Percentiles rank a stretch among this genome's conserved stretches.
These are phyloP conservation scores for Phytophthora hibernalis DNA, from an alignment of 352 stramenopile genomes.

Conservation along the genomic window DNA sequence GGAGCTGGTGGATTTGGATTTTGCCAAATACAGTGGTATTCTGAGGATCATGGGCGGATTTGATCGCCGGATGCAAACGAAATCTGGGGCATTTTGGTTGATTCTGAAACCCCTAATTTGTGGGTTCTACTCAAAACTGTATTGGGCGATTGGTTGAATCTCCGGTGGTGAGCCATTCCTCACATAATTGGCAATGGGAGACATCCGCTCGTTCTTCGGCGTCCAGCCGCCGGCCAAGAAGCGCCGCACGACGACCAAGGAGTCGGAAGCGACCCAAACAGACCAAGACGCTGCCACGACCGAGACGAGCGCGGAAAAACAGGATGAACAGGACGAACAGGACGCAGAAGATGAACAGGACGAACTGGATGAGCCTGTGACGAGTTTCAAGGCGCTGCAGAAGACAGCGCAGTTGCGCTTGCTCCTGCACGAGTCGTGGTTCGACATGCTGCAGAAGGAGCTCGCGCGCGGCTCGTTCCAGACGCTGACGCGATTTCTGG, in stretches of 20 bases:
- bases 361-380: constrained; percentile 34
- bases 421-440: constrained; percentile 70
- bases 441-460: constrained; percentile 58
- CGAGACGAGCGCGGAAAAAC: constrained; percentile 2
- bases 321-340: not conserved
- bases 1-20: no score
- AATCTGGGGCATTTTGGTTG: no score
- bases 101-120: no score
- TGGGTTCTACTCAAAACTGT: no score
- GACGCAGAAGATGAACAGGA: constrained; percentile 5
- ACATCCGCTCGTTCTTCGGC: constrained; percentile 76
- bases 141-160: no score
- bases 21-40: no score
- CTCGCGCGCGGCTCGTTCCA: constrained; percentile 58
- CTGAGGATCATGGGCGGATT: no score
- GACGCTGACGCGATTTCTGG: constrained; percentile 53
- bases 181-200: constrained; percentile 31
- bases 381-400: constrained; percentile 38
- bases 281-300: not conserved
- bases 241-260: constrained; percentile 7
- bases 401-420: constrained; percentile 38
- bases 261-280: not conserved
- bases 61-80: no score
- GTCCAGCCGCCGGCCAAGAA: constrained; percentile 43
- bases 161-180: no score